A percentile compares a stretch with the other conserved stretches of the same genome.
phyloP scores from a whole-genome alignment of 2,329 filamentous ascomycete species.

The Aspergillus calidoustus region DNA sequence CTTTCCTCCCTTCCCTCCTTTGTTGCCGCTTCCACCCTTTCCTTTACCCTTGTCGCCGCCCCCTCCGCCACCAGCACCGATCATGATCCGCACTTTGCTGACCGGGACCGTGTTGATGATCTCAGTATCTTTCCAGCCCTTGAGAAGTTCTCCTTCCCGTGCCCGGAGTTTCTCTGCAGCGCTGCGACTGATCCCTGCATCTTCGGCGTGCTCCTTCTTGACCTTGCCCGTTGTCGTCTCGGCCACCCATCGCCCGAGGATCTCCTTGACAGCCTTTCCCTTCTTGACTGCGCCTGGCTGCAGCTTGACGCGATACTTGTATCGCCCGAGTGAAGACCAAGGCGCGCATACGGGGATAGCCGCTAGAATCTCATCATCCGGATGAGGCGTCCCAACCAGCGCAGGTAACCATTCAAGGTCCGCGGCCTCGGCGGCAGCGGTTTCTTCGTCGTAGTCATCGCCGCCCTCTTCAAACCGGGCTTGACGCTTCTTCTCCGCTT shows the following conservation, averaged over 20 bases:
- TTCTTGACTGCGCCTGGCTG: slow-evolving; percentile 91
- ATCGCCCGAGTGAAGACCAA: slow-evolving; percentile 65
- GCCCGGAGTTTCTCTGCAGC: slow-evolving; percentile 82
- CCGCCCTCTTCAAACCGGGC: slow-evolving; percentile 75
- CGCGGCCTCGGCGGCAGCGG: slow-evolving; percentile 50
- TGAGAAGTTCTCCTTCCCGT: slow-evolving; percentile 81
- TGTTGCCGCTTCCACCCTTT: slow-evolving; percentile 40
- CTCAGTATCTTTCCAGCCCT: slow-evolving; percentile 79
- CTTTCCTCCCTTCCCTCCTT: slow-evolving; percentile 43
- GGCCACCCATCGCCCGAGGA: slow-evolving; percentile 78
- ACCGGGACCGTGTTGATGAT: slow-evolving; percentile 81
- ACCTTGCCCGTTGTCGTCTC: slow-evolving; percentile 58
- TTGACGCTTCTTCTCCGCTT: slow-evolving; percentile 65
- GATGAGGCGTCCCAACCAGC: slow-evolving; percentile 75
- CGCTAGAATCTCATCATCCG: slow-evolving; percentile 74
- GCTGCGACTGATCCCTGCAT: slow-evolving; percentile 51
- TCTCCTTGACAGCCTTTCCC: slow-evolving; percentile 90
- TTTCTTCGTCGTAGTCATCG: slow-evolving; percentile 63
- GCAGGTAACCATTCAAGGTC: slow-evolving; percentile 64
- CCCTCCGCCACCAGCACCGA: slow-evolving; percentile 61
- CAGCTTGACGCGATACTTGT: slow-evolving; percentile 94
- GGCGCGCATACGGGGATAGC: slow-evolving; percentile 67
- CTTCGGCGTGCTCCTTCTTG: slow-evolving; percentile 61
- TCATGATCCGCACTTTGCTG: slow-evolving; percentile 78
- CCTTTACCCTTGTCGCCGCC: slow-evolving; percentile 44